phyloP scores from a whole-genome alignment of 345 rosid genomes.

The Pistacia atlantica region DNA sequence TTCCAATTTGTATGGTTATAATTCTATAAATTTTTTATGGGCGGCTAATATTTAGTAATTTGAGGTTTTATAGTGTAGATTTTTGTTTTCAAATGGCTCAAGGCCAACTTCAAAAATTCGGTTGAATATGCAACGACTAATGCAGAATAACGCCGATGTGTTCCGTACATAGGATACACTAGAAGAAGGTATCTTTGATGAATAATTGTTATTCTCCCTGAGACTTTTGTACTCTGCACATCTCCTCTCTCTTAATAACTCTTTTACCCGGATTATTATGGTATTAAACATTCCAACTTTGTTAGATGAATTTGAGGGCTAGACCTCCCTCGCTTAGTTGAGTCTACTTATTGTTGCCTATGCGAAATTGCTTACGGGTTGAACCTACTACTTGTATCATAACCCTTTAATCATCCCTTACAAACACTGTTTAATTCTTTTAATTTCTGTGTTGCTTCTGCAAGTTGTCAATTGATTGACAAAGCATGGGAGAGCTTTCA shows the following conservation, averaged over 20 bases:
- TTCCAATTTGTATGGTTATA: not conserved
- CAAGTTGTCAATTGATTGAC: too few relatives aligned
- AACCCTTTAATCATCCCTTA: too few relatives aligned
- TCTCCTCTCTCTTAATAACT: not conserved
- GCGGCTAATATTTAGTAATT: not conserved
- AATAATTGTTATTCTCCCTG: constrained; percentile 31
- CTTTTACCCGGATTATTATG: too few relatives aligned
- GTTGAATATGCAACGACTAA: constrained; percentile 89
- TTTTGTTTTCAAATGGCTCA: constrained; percentile 61
- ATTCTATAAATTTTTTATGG: not conserved
- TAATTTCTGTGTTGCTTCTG: too few relatives aligned
- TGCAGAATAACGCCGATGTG: constrained; percentile 98
- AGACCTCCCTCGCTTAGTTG: too few relatives aligned
- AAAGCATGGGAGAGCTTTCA: constrained; percentile 12
- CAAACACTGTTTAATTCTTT: too few relatives aligned
- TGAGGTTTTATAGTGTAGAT: too few relatives aligned
- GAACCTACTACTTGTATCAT: too few relatives aligned
- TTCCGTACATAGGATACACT: constrained; percentile 98
- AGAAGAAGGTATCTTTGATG: constrained; percentile 66
- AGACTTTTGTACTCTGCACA: not conserved
- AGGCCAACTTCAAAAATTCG: constrained; percentile 84
- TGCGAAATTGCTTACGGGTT: too few relatives aligned
- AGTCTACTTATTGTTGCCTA: too few relatives aligned
- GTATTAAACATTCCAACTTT: too few relatives aligned
- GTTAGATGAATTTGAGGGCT: too few relatives aligned